A percentile compares a stretch with the other conserved stretches of the same genome.
phyloP scores from a whole-genome alignment of 495 filamentous ascomycete genomes.

The Penicillium samsonianum region DNA sequence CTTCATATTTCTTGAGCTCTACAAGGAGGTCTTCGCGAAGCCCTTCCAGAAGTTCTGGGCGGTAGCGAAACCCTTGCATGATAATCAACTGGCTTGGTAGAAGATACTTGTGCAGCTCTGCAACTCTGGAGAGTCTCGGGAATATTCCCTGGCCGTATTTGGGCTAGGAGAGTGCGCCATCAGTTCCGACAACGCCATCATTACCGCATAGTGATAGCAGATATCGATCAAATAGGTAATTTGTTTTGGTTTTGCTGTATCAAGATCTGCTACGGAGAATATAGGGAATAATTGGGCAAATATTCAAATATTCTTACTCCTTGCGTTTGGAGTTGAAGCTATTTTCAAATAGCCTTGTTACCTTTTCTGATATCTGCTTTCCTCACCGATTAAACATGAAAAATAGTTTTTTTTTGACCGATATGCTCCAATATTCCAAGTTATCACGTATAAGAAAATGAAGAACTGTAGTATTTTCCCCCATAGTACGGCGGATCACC shows the following conservation, averaged over 20 bases:
- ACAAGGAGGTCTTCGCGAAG: conserved; percentile 69
- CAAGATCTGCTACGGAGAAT: not conserved
- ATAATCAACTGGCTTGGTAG: not conserved
- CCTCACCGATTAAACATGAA: not conserved
- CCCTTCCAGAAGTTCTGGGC: conserved; percentile 62
- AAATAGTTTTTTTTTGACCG: not conserved
- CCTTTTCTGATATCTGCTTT: not conserved
- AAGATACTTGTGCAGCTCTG: not conserved
- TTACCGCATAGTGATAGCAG: conserved; percentile 24
- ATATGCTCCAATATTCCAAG: not conserved
- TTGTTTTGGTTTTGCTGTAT: not conserved
- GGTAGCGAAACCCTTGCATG: conserved; percentile 23
- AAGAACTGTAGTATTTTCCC: not conserved
- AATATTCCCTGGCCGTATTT: not conserved
- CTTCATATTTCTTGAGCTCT: conserved; percentile 75
- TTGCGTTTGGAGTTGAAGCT: conserved; percentile 1
- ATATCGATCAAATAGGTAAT: not conserved
- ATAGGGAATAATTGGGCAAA: conserved; percentile 1
- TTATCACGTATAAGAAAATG: not conserved
- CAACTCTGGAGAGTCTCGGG: conserved; percentile 1
- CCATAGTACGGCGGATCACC: conserved; percentile 1
- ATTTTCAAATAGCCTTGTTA: conserved; percentile 2
- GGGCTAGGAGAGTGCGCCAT: not conserved
- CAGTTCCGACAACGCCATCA: conserved; percentile 21
- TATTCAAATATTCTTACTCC: conserved; percentile 1